phyloP scores from a whole-genome alignment of 2,329 filamentous ascomycete genomes.

The Teratosphaeria epicoccoides region DNA sequence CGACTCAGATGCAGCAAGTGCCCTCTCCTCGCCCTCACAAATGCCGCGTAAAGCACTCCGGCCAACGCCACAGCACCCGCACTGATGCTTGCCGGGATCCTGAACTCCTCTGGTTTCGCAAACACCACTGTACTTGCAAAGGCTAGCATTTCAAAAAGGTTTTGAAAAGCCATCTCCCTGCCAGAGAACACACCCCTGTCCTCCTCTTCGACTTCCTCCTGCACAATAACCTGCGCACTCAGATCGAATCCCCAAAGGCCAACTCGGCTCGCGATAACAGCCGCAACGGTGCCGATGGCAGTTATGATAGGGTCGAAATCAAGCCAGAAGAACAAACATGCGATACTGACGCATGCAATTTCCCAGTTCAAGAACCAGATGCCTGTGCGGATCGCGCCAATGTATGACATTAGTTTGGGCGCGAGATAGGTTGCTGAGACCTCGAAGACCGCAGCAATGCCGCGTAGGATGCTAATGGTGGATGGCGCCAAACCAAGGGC shows the following conservation, averaged over 20 bases:
- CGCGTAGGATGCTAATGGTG: slow-evolving; percentile 45
- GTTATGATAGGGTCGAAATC: slow-evolving; percentile 8
- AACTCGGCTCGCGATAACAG: slow-evolving; percentile 31
- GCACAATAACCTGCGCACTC: slow-evolving; percentile 36
- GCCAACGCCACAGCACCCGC: slow-evolving; percentile 42
- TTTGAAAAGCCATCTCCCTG: slow-evolving; percentile 58
- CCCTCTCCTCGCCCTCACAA: slow-evolving; percentile 47
- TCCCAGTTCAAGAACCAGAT: slow-evolving; percentile 65
- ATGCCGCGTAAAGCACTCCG: slow-evolving; percentile 44
- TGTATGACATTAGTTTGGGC: slow-evolving; percentile 43
- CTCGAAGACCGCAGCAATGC: slow-evolving; percentile 45
- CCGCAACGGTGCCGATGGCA: slow-evolving; percentile 25
- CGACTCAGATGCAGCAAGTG: slow-evolving; percentile 45
- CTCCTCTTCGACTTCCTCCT: slow-evolving; percentile 30
- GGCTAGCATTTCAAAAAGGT: slow-evolving; percentile 57
- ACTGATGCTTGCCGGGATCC: slow-evolving; percentile 49
- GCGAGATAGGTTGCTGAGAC: slow-evolving; percentile 51
- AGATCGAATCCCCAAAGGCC: slow-evolving; percentile 41
- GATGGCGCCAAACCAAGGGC: slow-evolving; percentile 41
- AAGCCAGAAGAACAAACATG: slow-evolving; percentile 26
- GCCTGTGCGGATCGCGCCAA: slow-evolving; percentile 49
- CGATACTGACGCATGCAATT: slow-evolving; percentile 41
- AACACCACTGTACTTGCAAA: slow-evolving; percentile 57
- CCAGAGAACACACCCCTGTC: slow-evolving; percentile 58
- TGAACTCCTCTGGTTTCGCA: slow-evolving; percentile 52